These are phyloP conservation scores for Domatiomyces catenatus DNA, from an alignment of 2,329 filamentous ascomycete species.

Conservation along the genomic window DNA sequence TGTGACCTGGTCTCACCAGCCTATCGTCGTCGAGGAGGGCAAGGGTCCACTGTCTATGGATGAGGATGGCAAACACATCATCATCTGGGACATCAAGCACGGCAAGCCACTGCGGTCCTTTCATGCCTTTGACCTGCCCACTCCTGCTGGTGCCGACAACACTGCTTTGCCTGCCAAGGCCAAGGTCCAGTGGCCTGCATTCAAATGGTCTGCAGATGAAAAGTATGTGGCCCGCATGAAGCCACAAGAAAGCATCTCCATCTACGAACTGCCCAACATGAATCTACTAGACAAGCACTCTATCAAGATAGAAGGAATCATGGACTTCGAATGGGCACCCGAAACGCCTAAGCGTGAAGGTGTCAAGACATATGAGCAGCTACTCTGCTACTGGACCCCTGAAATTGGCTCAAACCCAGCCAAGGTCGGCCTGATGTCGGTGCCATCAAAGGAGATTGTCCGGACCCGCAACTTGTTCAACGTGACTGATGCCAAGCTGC, in stretches of 20 bases:
- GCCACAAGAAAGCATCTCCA: slow-evolving; percentile 73
- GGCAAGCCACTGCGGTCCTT: slow-evolving; percentile 85
- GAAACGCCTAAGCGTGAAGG: slow-evolving; percentile 66
- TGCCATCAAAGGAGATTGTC: slow-evolving; percentile 87
- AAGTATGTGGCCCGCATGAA: slow-evolving; percentile 90
- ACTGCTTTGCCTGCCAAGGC: slow-evolving; percentile 58
- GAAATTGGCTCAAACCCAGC: slow-evolving; percentile 96
- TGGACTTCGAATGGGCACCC: slow-evolving; percentile 97
- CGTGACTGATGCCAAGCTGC: slow-evolving; percentile 90
- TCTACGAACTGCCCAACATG: slow-evolving; percentile 83
- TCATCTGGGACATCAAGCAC: slow-evolving; percentile 93
- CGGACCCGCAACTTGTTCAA: slow-evolving; percentile 95
- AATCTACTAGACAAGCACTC: slow-evolving; percentile 76
- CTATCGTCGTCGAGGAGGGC: slow-evolving; percentile 79
- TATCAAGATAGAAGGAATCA: slow-evolving; percentile 90
- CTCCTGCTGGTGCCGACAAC: slow-evolving; percentile 42
- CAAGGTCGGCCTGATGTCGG: slow-evolving; percentile 89
- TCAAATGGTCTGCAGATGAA: slow-evolving; percentile 98
- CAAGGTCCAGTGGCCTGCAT: slow-evolving; percentile 94
- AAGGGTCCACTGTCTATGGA: slow-evolving; percentile 73
- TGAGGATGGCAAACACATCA: slow-evolving; percentile 97
- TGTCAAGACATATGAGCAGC: slow-evolving; percentile 82
- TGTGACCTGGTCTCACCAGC: slow-evolving; percentile 90
- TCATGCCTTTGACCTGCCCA: slow-evolving; percentile 60
- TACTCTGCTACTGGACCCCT: slow-evolving; percentile 97